Base-by-base conservation (phyloP, 495 filamentous ascomycete species). In the Penicillium cinerascens region DNA sequence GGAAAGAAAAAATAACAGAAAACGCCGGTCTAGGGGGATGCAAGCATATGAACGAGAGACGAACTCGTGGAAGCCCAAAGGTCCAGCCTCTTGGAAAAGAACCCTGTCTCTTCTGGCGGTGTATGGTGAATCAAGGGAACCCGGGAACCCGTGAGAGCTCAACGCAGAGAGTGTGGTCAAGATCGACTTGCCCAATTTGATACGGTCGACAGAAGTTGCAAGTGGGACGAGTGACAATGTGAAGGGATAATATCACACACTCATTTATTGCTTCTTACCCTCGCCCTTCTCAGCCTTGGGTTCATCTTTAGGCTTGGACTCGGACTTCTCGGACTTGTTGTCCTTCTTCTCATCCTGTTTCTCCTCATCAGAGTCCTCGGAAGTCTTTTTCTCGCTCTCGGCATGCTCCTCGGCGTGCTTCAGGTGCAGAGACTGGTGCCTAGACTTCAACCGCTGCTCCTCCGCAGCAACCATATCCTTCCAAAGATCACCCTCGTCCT, bases 401-500 rank as follows among this genome's bases (percentile, higher is more conserved):
- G 11, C 26, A 10, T 29, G 26, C 26, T 29, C 26, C 26, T 29
- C 26, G 26, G 65, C 45, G 25, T 63, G 54, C 62, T 74, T 53
- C 35, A 68, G 57, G 44, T 70, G 71, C 13, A 76, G 49, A 29
- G 71, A 59, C 57, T 76, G 64, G 66, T 85, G 82, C 64, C 82
- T 80, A 25, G 74, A 74, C 26, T 74, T 81, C 37, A 89, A 62
- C 26, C 84, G 75, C 61, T 78, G 74, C 79, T 91, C 87, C 77
- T 91, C 88, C 40, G 86, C 78, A 51, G 77, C 86, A 51, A 91
- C 87, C 87, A 90, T 91, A 58, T 90, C 87, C 75, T 85, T 87
- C 92, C 92, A 97, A 55, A 95, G 76, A 69, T 96, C 89, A 69
- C 91, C 86, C 85, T 67, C 79, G 73, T 74, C 89, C 86, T 39